Percentiles rank a stretch among this genome's conserved stretches.
Conservation (phyloP, 2,329 filamentous ascomycete genomes). For the Setomelanomma holmii region DNA sequence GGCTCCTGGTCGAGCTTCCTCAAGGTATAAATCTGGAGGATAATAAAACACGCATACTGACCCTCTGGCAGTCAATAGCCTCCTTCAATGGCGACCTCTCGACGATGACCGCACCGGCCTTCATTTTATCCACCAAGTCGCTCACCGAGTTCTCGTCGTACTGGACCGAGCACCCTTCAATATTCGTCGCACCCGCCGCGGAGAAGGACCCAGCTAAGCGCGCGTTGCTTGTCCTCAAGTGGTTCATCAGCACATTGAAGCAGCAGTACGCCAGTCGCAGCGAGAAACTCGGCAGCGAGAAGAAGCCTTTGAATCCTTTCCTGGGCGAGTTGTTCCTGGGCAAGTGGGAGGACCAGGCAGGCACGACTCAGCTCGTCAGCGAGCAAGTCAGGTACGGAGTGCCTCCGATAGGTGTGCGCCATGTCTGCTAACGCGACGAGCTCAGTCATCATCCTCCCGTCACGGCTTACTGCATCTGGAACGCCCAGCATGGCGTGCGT, state of each 20-base stretch:
- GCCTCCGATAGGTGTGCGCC: background rate
- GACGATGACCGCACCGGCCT: constrained; percentile 63
- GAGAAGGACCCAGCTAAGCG: constrained; percentile 83
- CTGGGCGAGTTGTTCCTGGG: constrained; percentile 93
- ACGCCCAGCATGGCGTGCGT: constrained; percentile 79
- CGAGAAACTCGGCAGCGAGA: constrained; percentile 86
- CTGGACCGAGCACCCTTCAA: constrained; percentile 63
- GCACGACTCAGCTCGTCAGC: constrained; percentile 84
- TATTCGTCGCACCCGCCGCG: constrained; percentile 82
- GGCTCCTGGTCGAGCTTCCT: constrained; percentile 59
- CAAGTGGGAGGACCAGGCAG: constrained; percentile 82
- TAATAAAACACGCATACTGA: constrained; percentile 12
- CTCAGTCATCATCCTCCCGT: constrained; percentile 85
- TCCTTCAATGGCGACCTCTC: constrained; percentile 65
- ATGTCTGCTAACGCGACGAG: constrained; percentile 13
- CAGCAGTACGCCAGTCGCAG: constrained; percentile 80
- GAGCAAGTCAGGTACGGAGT: constrained; percentile 82
- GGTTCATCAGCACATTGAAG: constrained; percentile 93
- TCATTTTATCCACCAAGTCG: constrained; percentile 62
- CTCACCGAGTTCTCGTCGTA: constrained; percentile 65
- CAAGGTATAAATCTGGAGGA: constrained; percentile 46
- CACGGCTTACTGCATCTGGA: constrained; percentile 92
- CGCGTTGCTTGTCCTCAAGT: constrained; percentile 87
- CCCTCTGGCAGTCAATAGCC: constrained; percentile 54
- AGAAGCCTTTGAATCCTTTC: constrained; percentile 98